phyloP scores from a whole-genome alignment of 768 basidiomycete species.

The Fomitopsis pulvina region DNA sequence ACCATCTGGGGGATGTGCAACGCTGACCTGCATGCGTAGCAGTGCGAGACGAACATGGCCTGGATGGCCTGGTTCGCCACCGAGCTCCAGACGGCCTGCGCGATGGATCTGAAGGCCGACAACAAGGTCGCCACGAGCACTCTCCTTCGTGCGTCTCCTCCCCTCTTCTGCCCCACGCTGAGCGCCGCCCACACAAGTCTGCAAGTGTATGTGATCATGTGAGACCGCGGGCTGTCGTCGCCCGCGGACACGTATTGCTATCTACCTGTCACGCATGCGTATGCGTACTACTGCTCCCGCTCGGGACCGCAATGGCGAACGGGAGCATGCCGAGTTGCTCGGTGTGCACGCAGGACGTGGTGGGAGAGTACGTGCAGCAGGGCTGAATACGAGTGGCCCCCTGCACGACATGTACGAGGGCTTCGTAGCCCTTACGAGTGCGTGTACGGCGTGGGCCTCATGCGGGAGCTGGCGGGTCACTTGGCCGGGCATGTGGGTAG shows the following conservation, averaged over 20 bases:
- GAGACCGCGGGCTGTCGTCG: conserved; percentile 46
- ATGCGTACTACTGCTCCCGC: conserved; percentile 73
- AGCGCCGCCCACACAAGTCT: background rate
- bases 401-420: conserved; percentile 42
- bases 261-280: conserved; percentile 54
- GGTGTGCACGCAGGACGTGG: conserved; percentile 51
- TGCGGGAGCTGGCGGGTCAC: conserved; percentile 2
- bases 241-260: conserved; percentile 66
- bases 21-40: conserved; percentile 36
- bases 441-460: conserved; percentile 48
- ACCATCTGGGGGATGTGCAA: conserved; percentile 81
- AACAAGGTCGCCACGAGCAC: conserved; percentile 50
- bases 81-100: conserved; percentile 39
- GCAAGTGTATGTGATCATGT: conserved; percentile 40
- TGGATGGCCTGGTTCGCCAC: conserved; percentile 63
- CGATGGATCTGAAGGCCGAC: conserved; percentile 42
- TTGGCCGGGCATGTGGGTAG: background rate
- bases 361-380: conserved; percentile 46
- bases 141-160: conserved; percentile 42
- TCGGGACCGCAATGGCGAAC: conserved; percentile 48
- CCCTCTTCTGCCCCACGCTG: background rate
- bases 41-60: conserved; percentile 65
- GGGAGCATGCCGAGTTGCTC: conserved; percentile 52
- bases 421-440: conserved; percentile 40
- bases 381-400: conserved; percentile 25